phyloP scores from a whole-genome alignment of 1,284 basidiomycete species.

The Cutaneotrichosporon arboriforme region DNA sequence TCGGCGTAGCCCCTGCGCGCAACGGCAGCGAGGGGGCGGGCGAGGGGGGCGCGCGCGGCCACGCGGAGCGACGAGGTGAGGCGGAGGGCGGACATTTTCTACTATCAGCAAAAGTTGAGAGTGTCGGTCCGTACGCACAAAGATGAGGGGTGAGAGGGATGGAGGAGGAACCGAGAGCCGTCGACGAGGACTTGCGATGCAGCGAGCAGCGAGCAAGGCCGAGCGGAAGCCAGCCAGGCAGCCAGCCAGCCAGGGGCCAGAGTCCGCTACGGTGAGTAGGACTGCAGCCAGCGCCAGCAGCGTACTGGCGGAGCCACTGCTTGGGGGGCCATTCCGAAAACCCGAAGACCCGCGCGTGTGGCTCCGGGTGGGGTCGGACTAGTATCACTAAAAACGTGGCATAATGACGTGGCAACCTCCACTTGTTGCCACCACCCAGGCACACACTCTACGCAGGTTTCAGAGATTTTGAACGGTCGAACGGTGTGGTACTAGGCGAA shows the following conservation, averaged over 20 bases:
- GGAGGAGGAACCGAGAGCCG: neutral
- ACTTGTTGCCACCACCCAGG: slow-evolving; percentile 1
- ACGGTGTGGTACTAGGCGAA: no score
- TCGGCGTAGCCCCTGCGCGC: slow-evolving; percentile 82
- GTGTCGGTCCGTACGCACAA: neutral
- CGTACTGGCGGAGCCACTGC: neutral
- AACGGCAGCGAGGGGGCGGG: slow-evolving; percentile 33
- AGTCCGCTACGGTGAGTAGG: neutral
- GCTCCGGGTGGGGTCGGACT: neutral
- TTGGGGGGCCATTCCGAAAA: neutral
- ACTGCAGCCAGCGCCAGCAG: neutral
- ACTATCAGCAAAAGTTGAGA: slow-evolving; percentile 4
- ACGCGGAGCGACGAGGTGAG: slow-evolving; percentile 44
- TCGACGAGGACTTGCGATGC: neutral
- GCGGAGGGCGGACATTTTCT: slow-evolving; percentile 40
- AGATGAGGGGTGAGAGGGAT: neutral
- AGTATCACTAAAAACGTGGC: neutral
- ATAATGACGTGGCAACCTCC: neutral
- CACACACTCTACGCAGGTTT: neutral
- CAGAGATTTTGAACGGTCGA: slow-evolving; percentile 5
- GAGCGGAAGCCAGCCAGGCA: neutral
- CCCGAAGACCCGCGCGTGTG: slow-evolving; percentile 1
- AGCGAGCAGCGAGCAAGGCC: neutral
- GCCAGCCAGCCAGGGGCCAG: neutral
- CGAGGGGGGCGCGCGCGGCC: slow-evolving; percentile 31